Conservation (phyloP, 2,329 filamentous ascomycete species). For the Ophiocordyceps robertsii region DNA sequence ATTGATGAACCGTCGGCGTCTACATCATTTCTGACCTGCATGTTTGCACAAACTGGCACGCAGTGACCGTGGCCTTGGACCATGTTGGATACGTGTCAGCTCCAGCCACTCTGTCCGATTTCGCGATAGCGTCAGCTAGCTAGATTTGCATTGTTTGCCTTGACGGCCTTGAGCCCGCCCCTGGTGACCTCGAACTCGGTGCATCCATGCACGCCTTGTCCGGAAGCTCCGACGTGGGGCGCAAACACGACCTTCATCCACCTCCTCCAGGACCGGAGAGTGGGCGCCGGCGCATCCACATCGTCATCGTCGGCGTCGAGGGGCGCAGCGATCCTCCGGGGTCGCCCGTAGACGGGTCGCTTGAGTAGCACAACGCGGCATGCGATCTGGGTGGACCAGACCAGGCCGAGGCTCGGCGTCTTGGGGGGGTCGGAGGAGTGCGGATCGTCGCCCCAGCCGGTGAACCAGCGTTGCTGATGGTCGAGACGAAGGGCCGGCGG, state of each 20-base stretch:
- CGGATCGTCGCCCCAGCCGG: slow-evolving; percentile 75
- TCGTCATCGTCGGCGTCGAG: slow-evolving; percentile 25
- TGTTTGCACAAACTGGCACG: too few species aligned
- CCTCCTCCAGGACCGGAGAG: slow-evolving; percentile 50
- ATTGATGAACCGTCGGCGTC: too few species aligned
- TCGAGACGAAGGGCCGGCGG: slow-evolving; percentile 56
- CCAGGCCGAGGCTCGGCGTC: slow-evolving; percentile 73
- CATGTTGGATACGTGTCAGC: too few species aligned
- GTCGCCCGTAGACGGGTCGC: slow-evolving; percentile 38
- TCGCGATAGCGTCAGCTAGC: not conserved
- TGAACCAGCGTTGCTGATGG: slow-evolving; percentile 90
- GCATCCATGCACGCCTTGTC: slow-evolving; percentile 33
- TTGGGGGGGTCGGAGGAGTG: slow-evolving; percentile 42
- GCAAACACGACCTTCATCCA: slow-evolving; percentile 88
- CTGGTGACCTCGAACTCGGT: slow-evolving; percentile 65
- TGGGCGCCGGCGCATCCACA: slow-evolving; percentile 25
- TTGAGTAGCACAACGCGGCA: slow-evolving; percentile 73
- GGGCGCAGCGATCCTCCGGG: slow-evolving; percentile 20
- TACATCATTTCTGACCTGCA: too few species aligned
- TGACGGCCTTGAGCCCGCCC: slow-evolving; percentile 39
- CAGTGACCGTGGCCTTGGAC: too few species aligned
- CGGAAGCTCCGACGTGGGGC: slow-evolving; percentile 49
- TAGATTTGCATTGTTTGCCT: not conserved
- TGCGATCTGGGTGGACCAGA: slow-evolving; percentile 84
- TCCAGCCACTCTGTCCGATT: too few species aligned